Base-by-base conservation (phyloP, 495 filamentous ascomycete genomes). In the Bacidia gigantensis region DNA sequence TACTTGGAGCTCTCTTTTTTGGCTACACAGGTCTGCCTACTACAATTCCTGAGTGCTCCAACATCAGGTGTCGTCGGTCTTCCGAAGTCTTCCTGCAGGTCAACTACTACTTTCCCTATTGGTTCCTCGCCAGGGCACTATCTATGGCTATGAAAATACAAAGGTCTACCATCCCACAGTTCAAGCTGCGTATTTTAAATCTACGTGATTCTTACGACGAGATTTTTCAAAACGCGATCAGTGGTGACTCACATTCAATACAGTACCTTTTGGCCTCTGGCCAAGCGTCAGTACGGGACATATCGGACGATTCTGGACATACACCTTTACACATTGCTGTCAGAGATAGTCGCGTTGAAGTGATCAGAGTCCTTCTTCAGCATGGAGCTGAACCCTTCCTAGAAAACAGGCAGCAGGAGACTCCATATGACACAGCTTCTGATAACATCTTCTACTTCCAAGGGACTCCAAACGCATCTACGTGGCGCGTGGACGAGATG, bases 101-200 rank as follows among this genome's bases (percentile, higher is more conserved):
- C 22, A 51, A 41, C 21, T 51, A 51, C 41, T 51, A 43, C 32
- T 51, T 51, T 25, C 49, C 49, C 7, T 20, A 11, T 11, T 51
- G 49, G 49, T 51, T 51, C 26, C 32, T 51, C 11, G 32, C 26
- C n/a, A 24, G 49, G 3, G 22, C 22, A 10, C 3, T 51, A 41
- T 47, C 32, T 11, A 41, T 51, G n/a, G 49, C 29, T 3, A 40
- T 40, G 18, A 26, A n/a, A 17, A 3, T 49, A 9, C 46, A 18
- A 35, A 14, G 14, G 7, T 35, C 29, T 5, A 35, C 5, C 5
- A 35, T 35, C 5, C 29, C 29, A 14, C 5, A 35, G 29, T 5
- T 35, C 7, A 7, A 5, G 5, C 5, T 35, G 29, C 29, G 14
- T 7, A 14, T 35, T 7, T 14, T 35, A 5, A 35, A 35, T 35